Base-by-base conservation (phyloP, 495 filamentous ascomycete species). In the Hyphodiscus hymeniophilus region DNA sequence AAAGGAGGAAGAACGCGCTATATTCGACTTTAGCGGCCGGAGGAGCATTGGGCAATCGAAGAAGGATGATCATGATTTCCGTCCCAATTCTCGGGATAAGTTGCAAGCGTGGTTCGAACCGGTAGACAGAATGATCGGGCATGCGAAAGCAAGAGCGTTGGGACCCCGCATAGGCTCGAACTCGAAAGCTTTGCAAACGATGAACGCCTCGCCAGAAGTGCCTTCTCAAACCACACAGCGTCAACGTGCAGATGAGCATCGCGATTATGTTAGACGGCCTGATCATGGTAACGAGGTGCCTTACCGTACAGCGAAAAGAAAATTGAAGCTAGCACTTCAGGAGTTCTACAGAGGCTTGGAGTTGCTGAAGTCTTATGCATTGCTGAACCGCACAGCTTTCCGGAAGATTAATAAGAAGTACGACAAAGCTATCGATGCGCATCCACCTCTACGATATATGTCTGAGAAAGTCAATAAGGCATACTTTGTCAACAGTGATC, bases 351-450 rank as follows among this genome's bases (percentile, higher is more conserved):
- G 91, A 24, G 83, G 88, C 6, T 72, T 97, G 3, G 92, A 98
- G 61, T 73, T 97, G 15, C 65, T 98, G 17, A 95, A 95, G 65
- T 85, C 85, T 0, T 98, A 92, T 58, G 84, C 87, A 5, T 72
- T 89, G 16, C 68, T 95, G 12, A 98, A 98, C 59, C 75, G 85
- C 40, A 92, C 87, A 2, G 94, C 89, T 1, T 96, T 97, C 50
- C 84, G 90, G 7, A 98, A 98, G 63, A 89, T 98, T 60, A 97
- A 92, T 65, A 98, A 98, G 67, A 98, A 98, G 67, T 96, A 89
- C 57, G 90, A 98, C 68, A 97, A 97, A 64, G 76, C 80, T 5
- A 76, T 87, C 43, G 79, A 91, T 52, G 79, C 88, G 39, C 77
- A 81, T 21, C 85, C 86, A 2, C 76, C 83, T 7, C 73, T 82